Evolutionary conservation across 208 protist species (phyloP).

Genomic region (Herpetomonas muscarum): DNA sequence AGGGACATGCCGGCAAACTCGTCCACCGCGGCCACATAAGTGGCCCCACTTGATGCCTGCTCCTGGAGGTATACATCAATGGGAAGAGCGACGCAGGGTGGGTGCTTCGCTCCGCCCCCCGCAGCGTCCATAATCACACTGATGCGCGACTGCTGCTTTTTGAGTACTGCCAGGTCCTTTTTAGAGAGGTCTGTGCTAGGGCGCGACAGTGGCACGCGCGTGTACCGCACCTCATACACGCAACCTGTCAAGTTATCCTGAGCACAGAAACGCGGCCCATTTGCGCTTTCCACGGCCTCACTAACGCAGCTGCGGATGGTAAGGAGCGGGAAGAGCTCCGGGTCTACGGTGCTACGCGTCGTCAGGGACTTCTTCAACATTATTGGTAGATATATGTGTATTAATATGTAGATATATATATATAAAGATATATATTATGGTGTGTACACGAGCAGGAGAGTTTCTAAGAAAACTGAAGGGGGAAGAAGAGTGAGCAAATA

Average conservation of each 20-base stretch:
- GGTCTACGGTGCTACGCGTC: constrained; percentile 28
- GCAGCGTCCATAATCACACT: constrained; percentile 43
- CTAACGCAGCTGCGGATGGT: constrained; percentile 65
- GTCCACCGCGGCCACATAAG: constrained; percentile 62
- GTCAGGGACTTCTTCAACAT: constrained; percentile 44
- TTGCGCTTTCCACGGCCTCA: constrained; percentile 64
- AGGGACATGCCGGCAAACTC: constrained; percentile 71
- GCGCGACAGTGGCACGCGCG: constrained; percentile 12
- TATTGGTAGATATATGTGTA: background rate
- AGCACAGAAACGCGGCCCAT: constrained; percentile 71
- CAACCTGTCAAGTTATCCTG: constrained; percentile 63
- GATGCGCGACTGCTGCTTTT: constrained; percentile 38
- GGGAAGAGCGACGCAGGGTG: constrained; percentile 43
- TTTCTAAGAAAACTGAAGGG: background rate
- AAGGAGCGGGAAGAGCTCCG: constrained; percentile 68
- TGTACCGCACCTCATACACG: constrained; percentile 68
- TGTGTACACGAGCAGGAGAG: background rate
- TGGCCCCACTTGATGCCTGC: constrained; percentile 33
- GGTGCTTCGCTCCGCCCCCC: constrained; percentile 8
- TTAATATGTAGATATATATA: background rate
- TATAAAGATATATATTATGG: too few species aligned
- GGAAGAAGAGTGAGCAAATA: too few species aligned
- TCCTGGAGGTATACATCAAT: constrained; percentile 69
- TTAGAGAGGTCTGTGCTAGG: background rate
- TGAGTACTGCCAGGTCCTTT: constrained; percentile 1